Evolutionary conservation across 768 basidiomycete genomes (phyloP).

Genomic region (Boletellus ananiceps): DNA sequence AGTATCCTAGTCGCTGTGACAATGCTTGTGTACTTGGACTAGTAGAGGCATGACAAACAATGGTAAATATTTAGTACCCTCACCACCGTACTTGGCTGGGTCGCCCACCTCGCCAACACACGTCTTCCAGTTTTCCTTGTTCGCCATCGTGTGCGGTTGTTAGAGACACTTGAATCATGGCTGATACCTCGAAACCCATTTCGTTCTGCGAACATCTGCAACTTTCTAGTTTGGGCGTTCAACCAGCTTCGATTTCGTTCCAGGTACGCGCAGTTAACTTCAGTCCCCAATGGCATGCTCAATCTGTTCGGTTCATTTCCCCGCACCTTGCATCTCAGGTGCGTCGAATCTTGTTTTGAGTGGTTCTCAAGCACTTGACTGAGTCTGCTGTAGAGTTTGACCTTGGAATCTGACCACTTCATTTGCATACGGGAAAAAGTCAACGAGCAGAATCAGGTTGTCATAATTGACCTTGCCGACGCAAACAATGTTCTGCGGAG

Average conservation of each 20-base stretch:
- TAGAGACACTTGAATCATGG: conserved; percentile 23
- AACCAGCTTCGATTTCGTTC: conserved; percentile 96
- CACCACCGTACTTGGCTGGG: conserved; percentile 7
- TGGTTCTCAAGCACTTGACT: conserved; percentile 1
- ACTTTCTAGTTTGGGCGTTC: conserved; percentile 92
- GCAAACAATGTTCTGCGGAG: conserved; percentile 95
- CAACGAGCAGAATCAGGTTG: conserved; percentile 94
- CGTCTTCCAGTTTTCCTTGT: conserved; percentile 14
- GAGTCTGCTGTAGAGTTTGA: conserved; percentile 61
- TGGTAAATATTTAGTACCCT: conserved; percentile 26
- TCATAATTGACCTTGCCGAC: conserved; percentile 96
- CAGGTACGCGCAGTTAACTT: conserved; percentile 58
- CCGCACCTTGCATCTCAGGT: conserved; percentile 15
- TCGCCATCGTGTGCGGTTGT: conserved; percentile 13
- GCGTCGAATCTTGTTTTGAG: conserved; percentile 3
- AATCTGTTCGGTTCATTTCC: conserved; percentile 6
- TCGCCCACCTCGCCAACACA: conserved; percentile 20
- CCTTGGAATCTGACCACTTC: conserved; percentile 96
- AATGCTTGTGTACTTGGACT: not conserved
- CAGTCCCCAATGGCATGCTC: conserved; percentile 12
- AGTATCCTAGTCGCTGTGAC: not conserved
- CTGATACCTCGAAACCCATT: conserved; percentile 59
- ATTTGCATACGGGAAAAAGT: conserved; percentile 97
- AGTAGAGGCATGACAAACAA: conserved; percentile 27
- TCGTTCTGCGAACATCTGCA: conserved; percentile 89